These are phyloP conservation scores for Penicillium italicum DNA, from an alignment of 2,329 filamentous ascomycete genomes.

Conservation along the genomic window DNA sequence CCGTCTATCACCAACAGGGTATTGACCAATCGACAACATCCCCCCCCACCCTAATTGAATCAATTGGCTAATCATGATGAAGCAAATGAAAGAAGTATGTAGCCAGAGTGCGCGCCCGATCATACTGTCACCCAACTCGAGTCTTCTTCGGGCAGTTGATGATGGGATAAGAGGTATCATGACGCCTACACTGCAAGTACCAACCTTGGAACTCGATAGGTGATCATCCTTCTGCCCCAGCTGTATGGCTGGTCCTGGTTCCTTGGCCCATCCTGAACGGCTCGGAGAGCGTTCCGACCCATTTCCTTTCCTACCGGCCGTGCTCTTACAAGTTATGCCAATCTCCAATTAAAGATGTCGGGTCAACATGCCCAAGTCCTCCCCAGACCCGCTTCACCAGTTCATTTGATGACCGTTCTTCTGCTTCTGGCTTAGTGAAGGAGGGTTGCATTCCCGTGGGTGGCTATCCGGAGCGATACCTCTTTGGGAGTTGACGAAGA, in stretches of 20 bases:
- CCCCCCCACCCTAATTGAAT: slow-evolving; percentile 16
- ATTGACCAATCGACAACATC: slow-evolving; percentile 13
- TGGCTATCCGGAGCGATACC: slow-evolving; percentile 30
- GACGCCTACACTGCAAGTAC: slow-evolving; percentile 34
- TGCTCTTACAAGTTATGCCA: slow-evolving; percentile 1
- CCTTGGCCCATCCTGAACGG: slow-evolving; percentile 6
- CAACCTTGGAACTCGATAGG: slow-evolving; percentile 1
- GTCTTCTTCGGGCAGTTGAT: slow-evolving; percentile 15
- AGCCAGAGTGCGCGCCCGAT: slow-evolving; percentile 11
- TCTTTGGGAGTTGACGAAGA: slow-evolving; percentile 19
- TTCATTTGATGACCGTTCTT: slow-evolving; percentile 22
- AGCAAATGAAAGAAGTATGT: neutral
- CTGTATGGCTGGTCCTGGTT: slow-evolving; percentile 6
- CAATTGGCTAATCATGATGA: slow-evolving; percentile 13
- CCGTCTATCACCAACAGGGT: slow-evolving; percentile 14
- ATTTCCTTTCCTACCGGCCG: slow-evolving; percentile 4
- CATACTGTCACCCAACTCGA: slow-evolving; percentile 12
- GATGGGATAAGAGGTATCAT: slow-evolving; percentile 25
- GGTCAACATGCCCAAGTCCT: slow-evolving; percentile 11
- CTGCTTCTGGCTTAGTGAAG: slow-evolving; percentile 34
- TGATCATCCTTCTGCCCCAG: neutral
- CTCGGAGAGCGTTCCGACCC: slow-evolving; percentile 15
- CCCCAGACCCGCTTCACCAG: slow-evolving; percentile 23
- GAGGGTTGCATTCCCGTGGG: slow-evolving; percentile 35
- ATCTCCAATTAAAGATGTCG: slow-evolving; percentile 16